phyloP scores from a whole-genome alignment of 148 eudicot species.

The Spergularia marina region DNA sequence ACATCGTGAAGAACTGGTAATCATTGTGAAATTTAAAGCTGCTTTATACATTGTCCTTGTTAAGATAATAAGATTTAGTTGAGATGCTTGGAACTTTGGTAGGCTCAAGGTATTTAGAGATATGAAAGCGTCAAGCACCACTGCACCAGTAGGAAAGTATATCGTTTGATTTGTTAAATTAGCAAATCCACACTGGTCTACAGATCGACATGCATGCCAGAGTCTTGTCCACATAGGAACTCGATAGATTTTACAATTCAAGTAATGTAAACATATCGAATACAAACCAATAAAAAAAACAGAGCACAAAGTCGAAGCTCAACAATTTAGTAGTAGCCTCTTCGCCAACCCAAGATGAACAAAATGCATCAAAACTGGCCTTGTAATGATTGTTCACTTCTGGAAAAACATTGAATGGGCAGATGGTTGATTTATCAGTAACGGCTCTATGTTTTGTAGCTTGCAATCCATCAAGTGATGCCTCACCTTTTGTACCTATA shows the following conservation, averaged over 20 bases:
- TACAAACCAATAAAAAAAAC: neutral
- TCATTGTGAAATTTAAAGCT: conserved; percentile 1
- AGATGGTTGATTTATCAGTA: neutral
- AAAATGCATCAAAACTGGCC: neutral
- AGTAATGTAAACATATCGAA: neutral
- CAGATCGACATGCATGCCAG: neutral
- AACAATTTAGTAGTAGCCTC: neutral
- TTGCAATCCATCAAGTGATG: no score
- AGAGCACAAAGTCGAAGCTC: neutral
- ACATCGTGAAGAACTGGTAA: conserved; percentile 85
- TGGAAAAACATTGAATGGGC: neutral
- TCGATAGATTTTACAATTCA: neutral
- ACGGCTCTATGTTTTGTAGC: no score
- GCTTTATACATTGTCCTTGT: neutral
- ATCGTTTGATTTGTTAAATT: neutral
- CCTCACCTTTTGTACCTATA: no score
- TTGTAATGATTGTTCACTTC: neutral
- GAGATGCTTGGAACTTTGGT: no score
- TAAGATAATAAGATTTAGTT: no score
- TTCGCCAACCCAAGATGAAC: neutral
- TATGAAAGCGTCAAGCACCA: neutral
- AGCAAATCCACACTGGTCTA: conserved; percentile 1
- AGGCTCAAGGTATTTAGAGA: no score
- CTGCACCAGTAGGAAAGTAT: neutral
- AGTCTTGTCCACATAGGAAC: neutral